Evolutionary conservation across 2,329 filamentous ascomycete species (phyloP).

Genomic region (Phialocephala subalpina): DNA sequence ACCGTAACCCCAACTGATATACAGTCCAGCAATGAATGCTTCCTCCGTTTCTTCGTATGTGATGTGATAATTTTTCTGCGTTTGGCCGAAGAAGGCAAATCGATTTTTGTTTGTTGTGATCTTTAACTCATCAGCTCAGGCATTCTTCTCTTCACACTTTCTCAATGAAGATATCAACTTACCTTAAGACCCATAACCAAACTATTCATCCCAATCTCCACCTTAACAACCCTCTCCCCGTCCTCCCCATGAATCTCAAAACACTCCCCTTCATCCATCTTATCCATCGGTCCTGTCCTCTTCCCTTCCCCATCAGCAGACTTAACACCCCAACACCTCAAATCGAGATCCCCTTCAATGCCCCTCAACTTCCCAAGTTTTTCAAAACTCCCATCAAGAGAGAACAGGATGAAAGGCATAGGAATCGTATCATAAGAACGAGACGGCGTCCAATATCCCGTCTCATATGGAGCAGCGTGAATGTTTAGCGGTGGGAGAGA

Average conservation of each 20-base stretch:
- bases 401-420: slow-evolving; percentile 19
- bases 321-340: slow-evolving; percentile 16
- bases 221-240: slow-evolving; percentile 23
- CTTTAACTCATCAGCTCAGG: not conserved
- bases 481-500: slow-evolving; percentile 16
- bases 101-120: slow-evolving; percentile 26
- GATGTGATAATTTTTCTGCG: slow-evolving; percentile 25
- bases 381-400: slow-evolving; percentile 2
- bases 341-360: slow-evolving; percentile 19
- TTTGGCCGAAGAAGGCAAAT: slow-evolving; percentile 23
- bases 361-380: slow-evolving; percentile 19
- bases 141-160: not conserved
- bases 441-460: slow-evolving; percentile 27
- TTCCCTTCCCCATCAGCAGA: slow-evolving; percentile 13
- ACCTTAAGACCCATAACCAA: slow-evolving; percentile 30
- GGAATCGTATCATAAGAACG: slow-evolving; percentile 27
- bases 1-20: slow-evolving; percentile 24
- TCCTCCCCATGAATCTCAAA: slow-evolving; percentile 25
- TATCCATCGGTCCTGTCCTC: slow-evolving; percentile 1
- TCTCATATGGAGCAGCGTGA: slow-evolving; percentile 20
- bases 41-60: slow-evolving; percentile 6
- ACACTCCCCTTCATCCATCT: slow-evolving; percentile 8
- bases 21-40: slow-evolving; percentile 23
- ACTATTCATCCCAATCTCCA: slow-evolving; percentile 29
- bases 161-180: not conserved